Percentiles rank a stretch among this genome's conserved stretches.
These are phyloP conservation scores for Penicillium carneum DNA, from an alignment of 2,329 filamentous ascomycete species.

Conservation along the genomic window DNA sequence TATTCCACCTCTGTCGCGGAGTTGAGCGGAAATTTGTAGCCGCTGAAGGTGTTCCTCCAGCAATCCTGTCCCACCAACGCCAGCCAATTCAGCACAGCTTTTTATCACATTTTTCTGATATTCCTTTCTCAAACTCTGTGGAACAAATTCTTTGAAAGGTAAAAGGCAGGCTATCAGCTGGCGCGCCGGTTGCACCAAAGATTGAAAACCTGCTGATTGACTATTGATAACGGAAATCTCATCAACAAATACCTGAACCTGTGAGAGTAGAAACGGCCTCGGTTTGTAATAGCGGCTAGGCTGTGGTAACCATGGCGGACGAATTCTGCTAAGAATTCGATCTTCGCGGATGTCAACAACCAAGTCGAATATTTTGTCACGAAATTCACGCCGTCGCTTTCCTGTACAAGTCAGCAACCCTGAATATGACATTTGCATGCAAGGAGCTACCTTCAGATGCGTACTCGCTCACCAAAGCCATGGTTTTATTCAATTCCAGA, in stretches of 20 bases:
- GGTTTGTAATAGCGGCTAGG: neutral
- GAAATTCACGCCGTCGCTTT: neutral
- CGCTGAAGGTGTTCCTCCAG: neutral
- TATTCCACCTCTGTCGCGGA: neutral
- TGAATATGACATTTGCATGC: neutral
- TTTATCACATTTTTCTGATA: neutral
- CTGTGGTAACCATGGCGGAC: neutral
- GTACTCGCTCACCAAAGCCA: neutral
- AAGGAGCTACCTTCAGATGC: neutral
- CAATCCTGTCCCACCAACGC: neutral
- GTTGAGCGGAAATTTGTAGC: neutral
- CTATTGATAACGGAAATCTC: neutral
- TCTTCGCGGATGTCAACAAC: neutral
- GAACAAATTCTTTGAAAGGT: neutral
- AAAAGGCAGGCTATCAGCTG: neutral
- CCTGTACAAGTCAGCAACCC: neutral
- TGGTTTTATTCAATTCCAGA: neutral
- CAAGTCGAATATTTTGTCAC: neutral
- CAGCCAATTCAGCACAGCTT: neutral
- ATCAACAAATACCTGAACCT: neutral
- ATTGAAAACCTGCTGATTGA: neutral
- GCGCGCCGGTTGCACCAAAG: neutral
- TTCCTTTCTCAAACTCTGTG: neutral
- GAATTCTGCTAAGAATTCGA: neutral
- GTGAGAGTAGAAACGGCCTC: neutral